Percentiles rank a stretch among this genome's conserved stretches.
Conservation (phyloP, 805 yeast genomes). For the Sugiyamaella valdiviana region DNA sequence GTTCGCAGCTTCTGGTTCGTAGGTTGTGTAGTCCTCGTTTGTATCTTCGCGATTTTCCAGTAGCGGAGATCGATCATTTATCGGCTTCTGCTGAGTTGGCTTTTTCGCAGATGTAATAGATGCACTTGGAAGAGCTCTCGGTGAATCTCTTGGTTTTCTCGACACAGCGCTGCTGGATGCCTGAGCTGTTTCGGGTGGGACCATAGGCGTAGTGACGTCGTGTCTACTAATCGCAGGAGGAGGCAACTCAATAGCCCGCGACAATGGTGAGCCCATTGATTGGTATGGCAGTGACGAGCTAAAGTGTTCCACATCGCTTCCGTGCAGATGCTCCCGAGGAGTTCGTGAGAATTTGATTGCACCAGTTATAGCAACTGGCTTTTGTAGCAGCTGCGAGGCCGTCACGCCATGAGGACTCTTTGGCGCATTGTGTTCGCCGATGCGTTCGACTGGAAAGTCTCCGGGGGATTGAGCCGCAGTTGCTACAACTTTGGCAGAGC, state of each 20-base stretch:
- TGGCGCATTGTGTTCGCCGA: not conserved
- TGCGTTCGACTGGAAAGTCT: not conserved
- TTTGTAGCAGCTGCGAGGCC: not conserved
- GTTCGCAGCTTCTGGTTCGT: too few relatives aligned
- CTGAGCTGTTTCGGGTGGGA: not conserved
- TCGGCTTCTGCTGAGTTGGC: not conserved
- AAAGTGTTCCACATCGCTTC: conserved; percentile 1
- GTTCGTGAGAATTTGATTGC: not conserved
- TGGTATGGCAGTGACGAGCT: not conserved
- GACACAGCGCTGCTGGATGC: not conserved
- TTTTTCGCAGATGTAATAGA: not conserved
- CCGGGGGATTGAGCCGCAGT: not conserved
- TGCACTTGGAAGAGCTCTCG: not conserved
- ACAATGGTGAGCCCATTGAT: not conserved
- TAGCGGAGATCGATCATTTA: conserved; percentile 25
- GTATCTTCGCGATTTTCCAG: conserved; percentile 11
- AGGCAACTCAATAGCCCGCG: conserved; percentile 22
- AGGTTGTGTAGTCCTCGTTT: not conserved
- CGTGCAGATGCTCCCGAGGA: not conserved
- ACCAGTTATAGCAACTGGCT: not conserved
- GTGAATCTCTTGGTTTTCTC: not conserved
- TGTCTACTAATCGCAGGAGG: conserved; percentile 23
- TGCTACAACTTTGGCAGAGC: not conserved
- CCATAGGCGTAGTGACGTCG: not conserved
- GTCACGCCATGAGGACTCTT: not conserved